Evolutionary conservation across 306 rosid species (phyloP).

Genomic region (Inga oerstediana): DNA sequence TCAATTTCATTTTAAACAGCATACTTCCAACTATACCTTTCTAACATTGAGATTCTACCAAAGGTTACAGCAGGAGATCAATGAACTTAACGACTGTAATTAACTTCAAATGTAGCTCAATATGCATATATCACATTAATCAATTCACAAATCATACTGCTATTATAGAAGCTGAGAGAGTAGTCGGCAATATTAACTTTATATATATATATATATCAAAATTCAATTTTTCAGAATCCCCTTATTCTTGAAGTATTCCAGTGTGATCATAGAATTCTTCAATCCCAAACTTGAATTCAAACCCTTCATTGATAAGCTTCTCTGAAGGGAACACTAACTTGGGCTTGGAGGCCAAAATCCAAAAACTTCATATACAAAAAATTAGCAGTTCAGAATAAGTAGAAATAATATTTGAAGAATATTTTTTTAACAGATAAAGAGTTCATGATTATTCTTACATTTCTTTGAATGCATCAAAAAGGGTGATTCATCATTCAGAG

Average conservation of each 20-base stretch:
- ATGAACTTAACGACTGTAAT: not conserved
- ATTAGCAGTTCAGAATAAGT: not conserved
- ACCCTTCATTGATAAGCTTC: conserved; percentile 78
- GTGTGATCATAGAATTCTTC: conserved; percentile 66
- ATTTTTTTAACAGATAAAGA: not conserved
- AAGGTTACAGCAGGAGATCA: not conserved
- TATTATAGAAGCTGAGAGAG: not conserved
- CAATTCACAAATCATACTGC: not conserved
- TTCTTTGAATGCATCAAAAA: not conserved
- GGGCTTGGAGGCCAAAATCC: conserved; percentile 60
- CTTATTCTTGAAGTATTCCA: conserved; percentile 64
- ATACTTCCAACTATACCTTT: too few species aligned
- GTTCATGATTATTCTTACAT: not conserved
- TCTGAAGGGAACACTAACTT: conserved; percentile 68
- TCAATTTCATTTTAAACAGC: too few species aligned
- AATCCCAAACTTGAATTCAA: conserved; percentile 62
- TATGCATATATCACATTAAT: not conserved
- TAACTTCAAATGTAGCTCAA: not conserved
- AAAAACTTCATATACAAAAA: conserved; percentile 52
- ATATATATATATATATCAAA: too few species aligned
- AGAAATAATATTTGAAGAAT: not conserved
- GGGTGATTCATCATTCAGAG: not conserved
- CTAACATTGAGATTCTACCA: not conserved
- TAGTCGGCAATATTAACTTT: not conserved
- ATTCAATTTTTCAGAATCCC: conserved; percentile 48